These are phyloP conservation scores for Cryomyces minteri DNA, from an alignment of 495 filamentous ascomycete genomes.

Conservation along the genomic window DNA sequence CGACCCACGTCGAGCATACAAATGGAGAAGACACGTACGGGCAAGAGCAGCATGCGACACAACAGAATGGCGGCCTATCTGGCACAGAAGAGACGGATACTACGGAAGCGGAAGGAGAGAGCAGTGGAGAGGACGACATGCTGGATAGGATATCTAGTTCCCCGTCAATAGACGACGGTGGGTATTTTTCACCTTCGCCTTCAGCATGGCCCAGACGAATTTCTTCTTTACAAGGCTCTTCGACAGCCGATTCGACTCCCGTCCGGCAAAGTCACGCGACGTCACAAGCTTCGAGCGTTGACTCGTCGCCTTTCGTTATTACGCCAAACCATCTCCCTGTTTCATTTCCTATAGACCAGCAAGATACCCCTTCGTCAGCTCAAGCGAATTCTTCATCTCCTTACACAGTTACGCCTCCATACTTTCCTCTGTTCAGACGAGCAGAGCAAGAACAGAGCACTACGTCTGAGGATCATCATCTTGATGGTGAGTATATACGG, in stretches of 20 bases:
- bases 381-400: constrained; percentile 32
- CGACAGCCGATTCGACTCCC: constrained; percentile 5
- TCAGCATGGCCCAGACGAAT: constrained; percentile 11
- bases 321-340: constrained; percentile 18
- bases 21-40: constrained; percentile 14
- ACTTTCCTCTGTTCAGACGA: constrained; percentile 21
- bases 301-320: constrained; percentile 22
- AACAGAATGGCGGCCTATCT: constrained; percentile 28
- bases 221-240: constrained; percentile 15
- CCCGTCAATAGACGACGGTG: constrained; percentile 97
- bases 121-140: constrained; percentile 66
- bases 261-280: constrained; percentile 1
- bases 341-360: constrained; percentile 4
- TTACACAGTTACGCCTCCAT: constrained; percentile 29
- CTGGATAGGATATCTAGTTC: constrained; percentile 97
- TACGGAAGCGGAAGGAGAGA: constrained; percentile 56
- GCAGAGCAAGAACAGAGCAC: constrained; percentile 6
- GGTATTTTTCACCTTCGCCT: constrained; percentile 27
- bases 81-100: constrained; percentile 45
- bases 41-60: neutral
- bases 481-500: constrained; percentile 36
- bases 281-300: constrained; percentile 2
- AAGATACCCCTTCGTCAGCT: constrained; percentile 1
- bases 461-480: constrained; percentile 31
- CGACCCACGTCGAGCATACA: constrained; percentile 1